Evolutionary conservation across 1,139 yeast genomes (phyloP).

Genomic region (Hansenula sp.): DNA sequence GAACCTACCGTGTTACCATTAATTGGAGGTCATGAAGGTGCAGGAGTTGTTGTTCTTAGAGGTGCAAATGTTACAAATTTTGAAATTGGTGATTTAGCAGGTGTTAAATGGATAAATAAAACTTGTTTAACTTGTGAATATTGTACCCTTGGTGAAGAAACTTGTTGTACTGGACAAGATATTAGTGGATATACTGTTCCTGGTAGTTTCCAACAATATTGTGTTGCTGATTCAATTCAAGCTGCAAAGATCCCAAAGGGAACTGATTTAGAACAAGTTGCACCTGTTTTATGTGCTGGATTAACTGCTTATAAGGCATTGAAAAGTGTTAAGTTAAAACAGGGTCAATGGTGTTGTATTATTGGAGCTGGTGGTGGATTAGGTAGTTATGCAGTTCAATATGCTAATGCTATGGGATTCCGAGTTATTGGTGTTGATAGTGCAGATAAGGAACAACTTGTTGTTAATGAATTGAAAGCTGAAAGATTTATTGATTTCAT

Average conservation of each 20-base stretch:
- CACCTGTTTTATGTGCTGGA: conserved; percentile 71
- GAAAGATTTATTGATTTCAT: conserved; percentile 54
- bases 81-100: conserved; percentile 52
- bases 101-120: conserved; percentile 59
- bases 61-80: too few species aligned
- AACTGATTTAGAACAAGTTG: conserved; percentile 52
- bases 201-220: conserved; percentile 65
- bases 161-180: conserved; percentile 54
- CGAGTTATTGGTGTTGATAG: conserved; percentile 61
- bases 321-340: conserved; percentile 49
- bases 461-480: conserved; percentile 46
- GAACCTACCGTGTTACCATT: too few species aligned
- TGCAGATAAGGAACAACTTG: conserved; percentile 46
- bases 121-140: conserved; percentile 54
- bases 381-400: conserved; percentile 61
- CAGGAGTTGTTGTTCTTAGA: too few species aligned
- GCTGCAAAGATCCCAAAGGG: conserved; percentile 57
- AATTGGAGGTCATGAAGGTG: too few species aligned
- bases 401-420: conserved; percentile 62
- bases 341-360: conserved; percentile 65
- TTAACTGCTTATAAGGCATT: conserved; percentile 65
- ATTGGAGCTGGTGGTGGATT: conserved; percentile 71
- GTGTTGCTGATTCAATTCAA: conserved; percentile 62
- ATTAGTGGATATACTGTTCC: conserved; percentile 64
- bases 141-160: conserved; percentile 50